Conservation (phyloP, 2,329 filamentous ascomycete genomes). For the Phialophora tarda region DNA sequence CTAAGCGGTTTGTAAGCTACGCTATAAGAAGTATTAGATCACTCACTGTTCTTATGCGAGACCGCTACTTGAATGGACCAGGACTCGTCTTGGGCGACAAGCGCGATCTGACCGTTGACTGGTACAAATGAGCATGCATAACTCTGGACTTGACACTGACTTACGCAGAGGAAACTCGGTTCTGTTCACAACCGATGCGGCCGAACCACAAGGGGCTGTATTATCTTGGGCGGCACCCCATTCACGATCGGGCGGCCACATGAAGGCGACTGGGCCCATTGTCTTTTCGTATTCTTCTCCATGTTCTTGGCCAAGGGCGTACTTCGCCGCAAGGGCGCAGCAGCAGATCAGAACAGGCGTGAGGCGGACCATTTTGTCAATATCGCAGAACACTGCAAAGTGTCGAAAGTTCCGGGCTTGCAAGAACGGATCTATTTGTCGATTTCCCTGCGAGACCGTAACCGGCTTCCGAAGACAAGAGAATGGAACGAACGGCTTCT, state of each 20-base stretch:
- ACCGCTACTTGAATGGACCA: conserved; percentile 61
- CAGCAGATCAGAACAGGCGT: background rate
- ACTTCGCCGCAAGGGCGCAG: conserved; percentile 10
- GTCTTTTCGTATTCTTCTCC: conserved; percentile 38
- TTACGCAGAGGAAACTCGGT: conserved; percentile 63
- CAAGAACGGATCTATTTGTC: no score
- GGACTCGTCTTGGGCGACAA: conserved; percentile 64
- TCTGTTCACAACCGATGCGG: conserved; percentile 54
- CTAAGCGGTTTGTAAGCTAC: conserved; percentile 35
- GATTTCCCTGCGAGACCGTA: background rate
- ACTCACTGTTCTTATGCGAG: conserved; percentile 48
- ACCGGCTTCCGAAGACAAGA: background rate
- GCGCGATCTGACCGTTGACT: conserved; percentile 62
- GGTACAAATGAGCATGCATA: conserved; percentile 13
- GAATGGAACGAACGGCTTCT: background rate
- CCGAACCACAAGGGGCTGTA: conserved; percentile 63
- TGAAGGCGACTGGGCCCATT: conserved; percentile 65
- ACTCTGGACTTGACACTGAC: conserved; percentile 30
- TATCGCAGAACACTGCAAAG: background rate
- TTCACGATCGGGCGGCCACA: conserved; percentile 64
- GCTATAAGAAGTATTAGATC: conserved; percentile 25
- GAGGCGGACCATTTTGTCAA: conserved; percentile 8
- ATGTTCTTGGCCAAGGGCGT: conserved; percentile 26
- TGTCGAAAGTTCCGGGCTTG: background rate
- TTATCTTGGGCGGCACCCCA: conserved; percentile 64